Evolutionary conservation across 345 rosid species (phyloP), one percentile per base, ranked within the genome.

Genomic region (Mallotus nudiflorus): DNA sequence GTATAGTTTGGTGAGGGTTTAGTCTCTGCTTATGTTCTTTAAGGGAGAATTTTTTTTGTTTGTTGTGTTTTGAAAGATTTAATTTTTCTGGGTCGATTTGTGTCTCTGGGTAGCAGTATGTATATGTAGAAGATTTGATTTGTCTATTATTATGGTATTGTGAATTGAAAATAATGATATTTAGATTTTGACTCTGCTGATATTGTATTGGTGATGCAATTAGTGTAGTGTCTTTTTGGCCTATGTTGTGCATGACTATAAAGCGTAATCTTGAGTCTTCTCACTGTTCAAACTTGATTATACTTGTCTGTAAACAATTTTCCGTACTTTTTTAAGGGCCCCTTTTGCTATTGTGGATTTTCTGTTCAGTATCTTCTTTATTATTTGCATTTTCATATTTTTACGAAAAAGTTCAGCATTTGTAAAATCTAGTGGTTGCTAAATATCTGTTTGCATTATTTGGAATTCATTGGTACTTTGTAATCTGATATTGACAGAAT

Each of bases 71-170:
- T 8, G 12, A 69, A 66, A 37, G 42, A 9, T 45, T 58, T 73
- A 42, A 19, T 51, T 60, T 68, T 59, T 57, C 40, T 64, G 67
- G 69, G 48, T 29, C 66, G 20, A 31, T 72, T 66, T 68, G 28
- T 42, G 48, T 27, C 8, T 29, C 35, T 54, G 15, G 19, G 54
- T 61, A 42, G 14, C 11, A 58, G 25, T 66, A 10, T 79, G 56
- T 42, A 2, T 27, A 24, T 46, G 52, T 20, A 44, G 46, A 9
- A 16, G 35, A 58, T 61, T 39, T 50, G 61, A 53, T 28, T 51
- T 51, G 8, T 73, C 35, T 59, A 42, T 4, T 57, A 27, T 22
- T 25, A 18, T 61, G 69, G 27, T 52, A 61, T 25, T 14, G n/a
- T 15, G 5, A 50, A 20, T 42, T 18, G 64, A 33, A 68, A 18